Conservation (phyloP, 148 eudicot species). For the Drosera capensis region DNA sequence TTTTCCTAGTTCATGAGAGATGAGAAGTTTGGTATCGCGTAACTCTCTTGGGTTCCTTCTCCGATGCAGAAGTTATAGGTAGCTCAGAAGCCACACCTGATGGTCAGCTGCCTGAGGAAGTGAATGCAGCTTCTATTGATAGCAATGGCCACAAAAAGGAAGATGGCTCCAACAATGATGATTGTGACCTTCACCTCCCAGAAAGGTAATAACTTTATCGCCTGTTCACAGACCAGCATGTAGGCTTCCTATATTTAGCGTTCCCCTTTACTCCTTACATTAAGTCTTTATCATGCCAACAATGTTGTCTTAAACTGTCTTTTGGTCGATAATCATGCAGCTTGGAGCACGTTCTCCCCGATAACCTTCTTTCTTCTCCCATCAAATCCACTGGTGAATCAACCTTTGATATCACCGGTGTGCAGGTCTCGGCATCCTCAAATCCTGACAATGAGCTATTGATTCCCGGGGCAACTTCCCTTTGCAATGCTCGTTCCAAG, state of each 20-base stretch:
- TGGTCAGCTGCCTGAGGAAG: slow-evolving; percentile 16
- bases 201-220: slow-evolving; percentile 34
- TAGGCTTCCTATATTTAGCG: no score
- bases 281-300: background rate
- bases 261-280: background rate
- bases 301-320: background rate
- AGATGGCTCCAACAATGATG: slow-evolving; percentile 13
- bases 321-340: slow-evolving; percentile 27
- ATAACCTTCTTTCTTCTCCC: slow-evolving; percentile 73
- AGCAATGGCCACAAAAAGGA: slow-evolving; percentile 15
- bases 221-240: background rate
- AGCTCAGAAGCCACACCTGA: slow-evolving; percentile 16
- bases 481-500: slow-evolving; percentile 26
- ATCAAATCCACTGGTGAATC: slow-evolving; percentile 40
- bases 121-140: slow-evolving; percentile 15
- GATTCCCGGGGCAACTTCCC: slow-evolving; percentile 19
- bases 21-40: background rate
- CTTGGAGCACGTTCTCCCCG: slow-evolving; percentile 80
- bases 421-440: slow-evolving; percentile 11
- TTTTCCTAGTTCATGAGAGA: no score
- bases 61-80: slow-evolving; percentile 22
- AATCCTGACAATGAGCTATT: slow-evolving; percentile 21
- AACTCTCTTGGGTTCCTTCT: background rate
- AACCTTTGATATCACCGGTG: slow-evolving; percentile 15
- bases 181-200: slow-evolving; percentile 31